phyloP scores from a whole-genome alignment of 306 rosid species.

The Medicago truncatula region DNA sequence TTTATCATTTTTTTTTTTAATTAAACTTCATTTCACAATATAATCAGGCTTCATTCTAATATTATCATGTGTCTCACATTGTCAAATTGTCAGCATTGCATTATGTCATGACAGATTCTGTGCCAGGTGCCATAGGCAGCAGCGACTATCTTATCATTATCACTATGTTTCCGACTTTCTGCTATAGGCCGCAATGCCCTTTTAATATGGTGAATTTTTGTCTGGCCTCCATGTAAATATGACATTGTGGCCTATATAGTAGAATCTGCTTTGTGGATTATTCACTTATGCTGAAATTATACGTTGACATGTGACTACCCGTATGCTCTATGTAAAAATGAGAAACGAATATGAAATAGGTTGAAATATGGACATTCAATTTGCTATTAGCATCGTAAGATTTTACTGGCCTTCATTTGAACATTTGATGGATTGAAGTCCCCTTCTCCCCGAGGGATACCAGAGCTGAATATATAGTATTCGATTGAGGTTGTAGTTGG shows the following conservation, averaged over 20 bases:
- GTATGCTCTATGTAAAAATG: background rate
- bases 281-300: background rate
- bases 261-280: background rate
- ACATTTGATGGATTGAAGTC: background rate
- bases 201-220: background rate
- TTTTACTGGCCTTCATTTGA: background rate
- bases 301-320: constrained; percentile 18
- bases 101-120: background rate
- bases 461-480: background rate
- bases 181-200: background rate
- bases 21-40: constrained; percentile 2
- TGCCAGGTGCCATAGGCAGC: background rate
- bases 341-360: background rate
- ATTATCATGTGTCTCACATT: constrained; percentile 1
- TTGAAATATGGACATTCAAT: constrained; percentile 19
- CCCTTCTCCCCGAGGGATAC: background rate
- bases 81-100: background rate
- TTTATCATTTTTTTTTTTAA: no score
- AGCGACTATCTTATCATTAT: background rate
- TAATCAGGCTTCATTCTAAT: constrained; percentile 7
- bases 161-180: background rate
- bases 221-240: background rate
- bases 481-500: background rate
- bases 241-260: background rate
- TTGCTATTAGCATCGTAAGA: background rate